These are phyloP conservation scores for Pythium sukuiense DNA, from an alignment of 352 stramenopile species.

Conservation along the genomic window DNA sequence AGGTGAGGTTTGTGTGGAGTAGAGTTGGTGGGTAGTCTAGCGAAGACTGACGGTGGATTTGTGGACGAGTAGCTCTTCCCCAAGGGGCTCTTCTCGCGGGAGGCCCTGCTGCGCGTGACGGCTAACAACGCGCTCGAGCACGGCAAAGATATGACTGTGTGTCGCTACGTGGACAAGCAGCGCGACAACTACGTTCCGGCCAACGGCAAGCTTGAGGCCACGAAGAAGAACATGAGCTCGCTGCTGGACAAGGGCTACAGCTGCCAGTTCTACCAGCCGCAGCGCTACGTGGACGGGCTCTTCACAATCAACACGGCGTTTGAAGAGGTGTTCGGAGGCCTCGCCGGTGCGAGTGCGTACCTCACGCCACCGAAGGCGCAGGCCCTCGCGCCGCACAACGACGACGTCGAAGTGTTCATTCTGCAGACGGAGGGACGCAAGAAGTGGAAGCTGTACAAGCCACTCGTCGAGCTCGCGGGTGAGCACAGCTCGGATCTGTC, in stretches of 20 bases:
- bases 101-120: slow-evolving; percentile 63
- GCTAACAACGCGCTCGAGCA: slow-evolving; percentile 56
- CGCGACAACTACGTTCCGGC: slow-evolving; percentile 59
- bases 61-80: slow-evolving; percentile 43
- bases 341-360: slow-evolving; percentile 80
- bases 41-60: background rate
- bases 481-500: slow-evolving; percentile 81
- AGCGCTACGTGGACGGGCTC: slow-evolving; percentile 78
- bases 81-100: slow-evolving; percentile 62
- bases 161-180: slow-evolving; percentile 63
- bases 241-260: slow-evolving; percentile 75
- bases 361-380: slow-evolving; percentile 75
- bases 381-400: slow-evolving; percentile 83
- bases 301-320: slow-evolving; percentile 79
- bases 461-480: slow-evolving; percentile 65
- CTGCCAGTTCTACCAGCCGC: slow-evolving; percentile 89
- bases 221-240: slow-evolving; percentile 53
- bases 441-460: slow-evolving; percentile 87
- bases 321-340: slow-evolving; percentile 70
- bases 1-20: slow-evolving; percentile 20
- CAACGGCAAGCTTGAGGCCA: slow-evolving; percentile 26
- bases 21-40: background rate
- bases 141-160: slow-evolving; percentile 73
- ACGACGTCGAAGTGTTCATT: slow-evolving; percentile 88
- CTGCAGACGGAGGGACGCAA: slow-evolving; percentile 85